Base-by-base conservation (phyloP, 257 asterid species). In the Rubia yunnanensis region DNA sequence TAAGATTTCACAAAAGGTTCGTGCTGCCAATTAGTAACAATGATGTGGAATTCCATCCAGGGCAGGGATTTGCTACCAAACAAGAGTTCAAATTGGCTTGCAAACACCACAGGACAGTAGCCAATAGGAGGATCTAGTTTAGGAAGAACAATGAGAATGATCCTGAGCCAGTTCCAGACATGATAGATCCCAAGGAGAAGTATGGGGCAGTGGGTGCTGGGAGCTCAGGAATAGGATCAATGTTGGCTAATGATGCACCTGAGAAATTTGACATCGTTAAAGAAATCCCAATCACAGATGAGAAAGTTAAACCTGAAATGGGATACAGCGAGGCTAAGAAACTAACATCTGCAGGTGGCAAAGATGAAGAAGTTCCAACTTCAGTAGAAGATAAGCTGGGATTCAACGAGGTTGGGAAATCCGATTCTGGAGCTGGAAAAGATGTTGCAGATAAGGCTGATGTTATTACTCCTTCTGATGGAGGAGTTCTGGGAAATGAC, bases 401-500 rank as follows among this genome's bases (percentile, higher is more conserved):
- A 34, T 3, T 59, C 38, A 39, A 23, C 10, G 32, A 52, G 32
- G 72, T 14, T 6, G 76, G 30, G 62, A 68, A 74, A 28, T 70
- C 69, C 11, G 78, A 46, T 14, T 10, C 77, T 3, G 74, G 54
- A 31, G 35, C 36, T 60, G 73, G 60, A 26, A 66, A 74, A 5
- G 67, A n/a, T 44, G 69, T 27, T 64, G 70, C 26, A n/a, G n/a
- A n/a, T n/a, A n/a, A n/a, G n/a, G n/a, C n/a, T n/a, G n/a, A n/a
- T n/a, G n/a, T n/a, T n/a, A n/a, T n/a, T 1, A 52, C 36, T 24
- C 55, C 60, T 39, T 62, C 70, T 59, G 72, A 70, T 4, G 84
- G 55, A n/a, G n/a, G n/a, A 22, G 52, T 53, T 38, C 74, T 72
- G 60, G 86, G 60, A 65, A 50, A 24, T 11, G 63, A 62, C 17